Conservation (phyloP, 371 early-diverging fungal species). For the Rhizopus stolonifer region DNA sequence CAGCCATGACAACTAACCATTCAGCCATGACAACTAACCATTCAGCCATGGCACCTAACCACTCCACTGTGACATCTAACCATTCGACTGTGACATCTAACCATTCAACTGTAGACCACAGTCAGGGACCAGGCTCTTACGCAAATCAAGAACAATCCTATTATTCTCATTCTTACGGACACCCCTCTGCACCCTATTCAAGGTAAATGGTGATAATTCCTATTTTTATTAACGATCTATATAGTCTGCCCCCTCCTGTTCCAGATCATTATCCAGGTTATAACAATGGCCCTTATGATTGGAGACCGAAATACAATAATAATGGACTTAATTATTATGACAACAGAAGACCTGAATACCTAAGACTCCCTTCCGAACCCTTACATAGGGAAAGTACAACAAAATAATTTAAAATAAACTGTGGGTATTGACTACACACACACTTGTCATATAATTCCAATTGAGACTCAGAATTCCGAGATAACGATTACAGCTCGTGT, state of each 20-base stretch:
- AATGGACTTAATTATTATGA: neutral
- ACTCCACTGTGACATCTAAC: too few relatives aligned
- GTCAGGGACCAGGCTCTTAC: too few relatives aligned
- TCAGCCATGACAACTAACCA: too few relatives aligned
- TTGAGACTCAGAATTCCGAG: too few relatives aligned
- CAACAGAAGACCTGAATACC: constrained; percentile 10
- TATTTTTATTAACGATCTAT: too few relatives aligned
- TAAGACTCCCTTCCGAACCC: neutral
- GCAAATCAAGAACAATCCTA: neutral
- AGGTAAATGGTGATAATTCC: too few relatives aligned
- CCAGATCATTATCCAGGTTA: constrained; percentile 6
- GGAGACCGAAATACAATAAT: constrained; percentile 2
- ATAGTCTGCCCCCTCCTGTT: neutral
- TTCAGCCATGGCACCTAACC: too few relatives aligned
- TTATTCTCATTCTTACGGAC: neutral
- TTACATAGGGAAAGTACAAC: neutral
- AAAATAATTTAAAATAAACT: too few relatives aligned
- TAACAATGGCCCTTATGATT: constrained; percentile 5
- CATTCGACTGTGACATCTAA: too few relatives aligned
- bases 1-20: too few relatives aligned
- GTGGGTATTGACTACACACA: neutral
- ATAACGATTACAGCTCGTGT: too few relatives aligned
- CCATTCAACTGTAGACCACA: neutral
- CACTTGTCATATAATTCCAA: too few relatives aligned
- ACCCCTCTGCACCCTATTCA: neutral